Evolutionary conservation across 2,329 filamentous ascomycete species (phyloP).

Genomic region (Thyridium curvatum): DNA sequence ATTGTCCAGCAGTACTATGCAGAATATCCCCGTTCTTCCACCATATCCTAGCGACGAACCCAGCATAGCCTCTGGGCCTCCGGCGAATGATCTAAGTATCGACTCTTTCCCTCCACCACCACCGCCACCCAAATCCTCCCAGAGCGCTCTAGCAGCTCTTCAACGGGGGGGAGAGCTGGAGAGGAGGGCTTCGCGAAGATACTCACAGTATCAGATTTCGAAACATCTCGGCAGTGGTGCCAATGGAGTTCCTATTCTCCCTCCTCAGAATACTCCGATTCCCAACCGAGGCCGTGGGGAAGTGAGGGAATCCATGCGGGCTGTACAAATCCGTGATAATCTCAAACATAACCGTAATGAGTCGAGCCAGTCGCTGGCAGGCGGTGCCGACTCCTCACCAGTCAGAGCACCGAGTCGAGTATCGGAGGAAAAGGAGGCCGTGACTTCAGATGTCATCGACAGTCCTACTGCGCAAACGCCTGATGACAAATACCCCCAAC

Average conservation of each 20-base stretch:
- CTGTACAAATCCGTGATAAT: constrained; percentile 49
- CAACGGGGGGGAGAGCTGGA: constrained; percentile 91
- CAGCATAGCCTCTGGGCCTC: constrained; percentile 35
- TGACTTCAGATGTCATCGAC: constrained; percentile 20
- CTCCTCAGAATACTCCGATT: constrained; percentile 73
- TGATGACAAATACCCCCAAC: constrained; percentile 54
- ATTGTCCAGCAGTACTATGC: constrained; percentile 68
- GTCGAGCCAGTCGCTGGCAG: constrained; percentile 32
- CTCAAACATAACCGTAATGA: constrained; percentile 41
- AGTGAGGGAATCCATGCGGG: constrained; percentile 75
- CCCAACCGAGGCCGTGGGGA: constrained; percentile 78
- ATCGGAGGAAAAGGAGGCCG: constrained; percentile 49
- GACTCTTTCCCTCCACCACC: constrained; percentile 69
- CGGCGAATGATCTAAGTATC: constrained; percentile 45
- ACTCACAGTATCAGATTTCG: constrained; percentile 94
- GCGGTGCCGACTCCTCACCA: constrained; percentile 51
- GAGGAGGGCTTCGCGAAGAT: constrained; percentile 83
- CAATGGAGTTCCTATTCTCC: constrained; percentile 80
- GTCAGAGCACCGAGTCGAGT: constrained; percentile 54
- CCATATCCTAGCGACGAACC: constrained; percentile 62
- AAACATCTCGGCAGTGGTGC: constrained; percentile 81
- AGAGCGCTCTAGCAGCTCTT: constrained; percentile 84
- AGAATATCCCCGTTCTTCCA: constrained; percentile 68
- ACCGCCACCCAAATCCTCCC: constrained; percentile 73
- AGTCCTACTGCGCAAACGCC: constrained; percentile 51